Evolutionary conservation across 2,329 filamentous ascomycete species (phyloP), one percentile per base, ranked within the genome.

Genomic region (Curvularia lunata): DNA sequence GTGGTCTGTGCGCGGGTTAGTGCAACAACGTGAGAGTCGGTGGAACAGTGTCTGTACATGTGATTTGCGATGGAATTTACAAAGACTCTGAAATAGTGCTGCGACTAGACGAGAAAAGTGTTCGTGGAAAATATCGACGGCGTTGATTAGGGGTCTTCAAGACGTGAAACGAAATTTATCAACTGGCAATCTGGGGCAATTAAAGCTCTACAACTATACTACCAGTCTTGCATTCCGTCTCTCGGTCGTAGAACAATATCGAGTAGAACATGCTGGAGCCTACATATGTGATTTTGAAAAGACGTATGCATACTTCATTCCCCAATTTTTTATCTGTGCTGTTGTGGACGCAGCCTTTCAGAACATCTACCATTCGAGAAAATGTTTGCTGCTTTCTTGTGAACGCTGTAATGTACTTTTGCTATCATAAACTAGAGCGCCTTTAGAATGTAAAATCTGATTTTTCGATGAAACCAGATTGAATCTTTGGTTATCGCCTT

Each of bases 1-100:
- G 50, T 52, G 50, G 50, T 52, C 50, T 37, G 50, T 52, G 50
- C 50, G 30, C 25, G 18, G 5, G 6, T 43, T 37, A 43, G 41
- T 30, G 41, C 50, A 43, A n/a, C 27, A 13, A 16, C 40, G 8
- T 5, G 34, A 37, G 13, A 37, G 34, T 37, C 16, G 6, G 34
- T n/a, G 34, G 21, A n/a, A 43, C 3, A 5, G 7, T 43, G 21
- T 27, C 32, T 25, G 40, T 25, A 25, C 41, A 43, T 27, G 41
- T 43, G 41, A 27, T 43, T 43, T 27, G 40, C 40, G 21, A 16
- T 8, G 10, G 28, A 12, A 30, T 12, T 34, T 1, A 34, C 16
- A n/a, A 18, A 27, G 13, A 8, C 10, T 16, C 5, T 37, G 34
- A 18, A 37, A 18, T 30, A 4, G 12, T 12, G 10, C 12, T 30